Evolutionary conservation across 2,329 filamentous ascomycete genomes (phyloP).

Genomic region (Microdochium nivale): DNA sequence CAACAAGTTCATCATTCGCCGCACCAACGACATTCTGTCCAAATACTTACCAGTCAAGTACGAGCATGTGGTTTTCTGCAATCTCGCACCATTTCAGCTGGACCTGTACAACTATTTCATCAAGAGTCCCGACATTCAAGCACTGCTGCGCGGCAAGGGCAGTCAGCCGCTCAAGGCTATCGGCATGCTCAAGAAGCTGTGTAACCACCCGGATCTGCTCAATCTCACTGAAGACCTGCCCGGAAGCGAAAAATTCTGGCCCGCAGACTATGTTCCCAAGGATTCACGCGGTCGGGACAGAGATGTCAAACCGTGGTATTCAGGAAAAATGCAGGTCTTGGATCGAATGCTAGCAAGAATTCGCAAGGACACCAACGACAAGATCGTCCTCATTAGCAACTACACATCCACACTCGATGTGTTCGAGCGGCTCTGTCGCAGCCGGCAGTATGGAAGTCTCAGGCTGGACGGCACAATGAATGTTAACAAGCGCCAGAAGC

Average conservation of each 20-base stretch:
- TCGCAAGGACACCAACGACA: conserved; percentile 93
- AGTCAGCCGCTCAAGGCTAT: conserved; percentile 96
- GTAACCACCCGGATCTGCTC: conserved; percentile 93
- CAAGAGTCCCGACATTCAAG: conserved; percentile 88
- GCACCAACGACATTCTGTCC: conserved; percentile 94
- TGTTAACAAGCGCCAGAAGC: conserved; percentile 91
- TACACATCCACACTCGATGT: conserved; percentile 95
- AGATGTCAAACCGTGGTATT: conserved; percentile 92
- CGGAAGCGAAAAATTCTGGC: conserved; percentile 73
- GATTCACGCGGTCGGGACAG: conserved; percentile 82
- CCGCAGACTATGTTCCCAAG: conserved; percentile 81
- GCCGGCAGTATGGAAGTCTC: conserved; percentile 74
- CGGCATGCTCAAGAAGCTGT: conserved; percentile 93
- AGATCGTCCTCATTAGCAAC: conserved; percentile 97
- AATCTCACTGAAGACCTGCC: conserved; percentile 77
- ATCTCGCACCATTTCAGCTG: conserved; percentile 83
- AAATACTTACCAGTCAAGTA: conserved; percentile 98
- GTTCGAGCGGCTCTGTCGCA: conserved; percentile 83
- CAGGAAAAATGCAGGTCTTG: conserved; percentile 97
- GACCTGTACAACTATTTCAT: conserved; percentile 97
- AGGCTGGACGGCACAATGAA: conserved; percentile 97
- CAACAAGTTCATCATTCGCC: conserved; percentile 97
- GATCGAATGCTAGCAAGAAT: conserved; percentile 96
- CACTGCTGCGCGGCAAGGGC: conserved; percentile 82
- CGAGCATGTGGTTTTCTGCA: conserved; percentile 98